These are phyloP conservation scores for Fomes fomentarius DNA, from an alignment of 1,284 basidiomycete species.

Conservation along the genomic window DNA sequence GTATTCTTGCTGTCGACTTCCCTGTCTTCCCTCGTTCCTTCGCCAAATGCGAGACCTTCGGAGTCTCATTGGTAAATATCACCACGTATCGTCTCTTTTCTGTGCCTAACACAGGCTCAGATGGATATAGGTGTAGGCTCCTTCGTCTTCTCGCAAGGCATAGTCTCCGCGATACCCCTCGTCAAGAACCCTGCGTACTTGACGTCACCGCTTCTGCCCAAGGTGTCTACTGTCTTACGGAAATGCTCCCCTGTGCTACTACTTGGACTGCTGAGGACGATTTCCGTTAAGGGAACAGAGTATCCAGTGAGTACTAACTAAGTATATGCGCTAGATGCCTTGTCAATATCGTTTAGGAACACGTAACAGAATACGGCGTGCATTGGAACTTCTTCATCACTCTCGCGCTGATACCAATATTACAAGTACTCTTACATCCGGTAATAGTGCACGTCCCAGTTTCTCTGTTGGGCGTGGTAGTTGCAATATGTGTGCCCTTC, in stretches of 20 bases:
- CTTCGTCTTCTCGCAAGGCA: slow-evolving; percentile 93
- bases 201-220: slow-evolving; percentile 50
- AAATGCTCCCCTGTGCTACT: slow-evolving; percentile 73
- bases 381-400: slow-evolving; percentile 99
- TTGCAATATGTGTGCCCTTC: slow-evolving; percentile 60
- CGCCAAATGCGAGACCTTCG: slow-evolving; percentile 95
- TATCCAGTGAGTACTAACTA: slow-evolving; percentile 75
- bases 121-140: slow-evolving; percentile 99
- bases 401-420: slow-evolving; percentile 77
- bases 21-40: slow-evolving; percentile 86
- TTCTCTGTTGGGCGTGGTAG: slow-evolving; percentile 63
- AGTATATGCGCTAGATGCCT: no score
- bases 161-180: slow-evolving; percentile 83
- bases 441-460: slow-evolving; percentile 61
- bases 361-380: slow-evolving; percentile 93
- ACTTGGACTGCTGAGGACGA: slow-evolving; percentile 78
- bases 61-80: slow-evolving; percentile 81
- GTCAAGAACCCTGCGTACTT: slow-evolving; percentile 63
- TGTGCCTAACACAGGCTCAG: slow-evolving; percentile 42
- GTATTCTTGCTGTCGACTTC: slow-evolving; percentile 97
- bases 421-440: slow-evolving; percentile 75
- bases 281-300: slow-evolving; percentile 91
- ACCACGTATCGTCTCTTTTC: neutral
- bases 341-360: slow-evolving; percentile 67
- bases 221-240: slow-evolving; percentile 50